Evolutionary conservation across 805 yeast species (phyloP).

Genomic region (Metschnikowia cerradonensis): DNA sequence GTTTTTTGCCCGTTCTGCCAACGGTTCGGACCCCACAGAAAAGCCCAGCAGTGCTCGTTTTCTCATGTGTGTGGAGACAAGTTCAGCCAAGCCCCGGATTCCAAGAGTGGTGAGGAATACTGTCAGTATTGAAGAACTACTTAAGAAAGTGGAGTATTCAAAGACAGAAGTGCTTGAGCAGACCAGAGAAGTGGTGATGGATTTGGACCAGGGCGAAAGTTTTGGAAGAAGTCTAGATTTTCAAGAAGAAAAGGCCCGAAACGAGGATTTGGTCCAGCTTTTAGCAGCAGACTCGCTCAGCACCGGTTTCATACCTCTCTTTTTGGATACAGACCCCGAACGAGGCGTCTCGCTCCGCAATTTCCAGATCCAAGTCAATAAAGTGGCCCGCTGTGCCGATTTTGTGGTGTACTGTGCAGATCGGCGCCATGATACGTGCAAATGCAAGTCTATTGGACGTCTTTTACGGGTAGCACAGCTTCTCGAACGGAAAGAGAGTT

Average conservation of each 20-base stretch:
- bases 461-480: slow-evolving; percentile 37
- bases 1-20: slow-evolving; percentile 29
- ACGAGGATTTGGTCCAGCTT: slow-evolving; percentile 18
- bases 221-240: background rate
- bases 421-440: slow-evolving; percentile 1
- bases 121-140: slow-evolving; percentile 50
- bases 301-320: slow-evolving; percentile 47
- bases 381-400: slow-evolving; percentile 69
- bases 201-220: background rate
- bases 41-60: slow-evolving; percentile 33
- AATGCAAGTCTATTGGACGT: slow-evolving; percentile 24
- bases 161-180: slow-evolving; percentile 23
- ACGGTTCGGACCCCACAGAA: background rate
- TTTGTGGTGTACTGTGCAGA: slow-evolving; percentile 56
- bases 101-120: slow-evolving; percentile 46
- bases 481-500: slow-evolving; percentile 12
- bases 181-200: slow-evolving; percentile 3
- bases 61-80: slow-evolving; percentile 32
- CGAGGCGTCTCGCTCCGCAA: slow-evolving; percentile 75
- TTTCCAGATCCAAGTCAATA: slow-evolving; percentile 83
- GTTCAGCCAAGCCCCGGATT: background rate
- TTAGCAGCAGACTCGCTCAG: slow-evolving; percentile 41
- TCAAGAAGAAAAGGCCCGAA: background rate
- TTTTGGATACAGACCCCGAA: slow-evolving; percentile 61
- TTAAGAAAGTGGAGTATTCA: slow-evolving; percentile 46